These are phyloP conservation scores for Cutaneotrichosporon sp. DNA, from an alignment of 1,284 basidiomycete species.

Conservation along the genomic window DNA sequence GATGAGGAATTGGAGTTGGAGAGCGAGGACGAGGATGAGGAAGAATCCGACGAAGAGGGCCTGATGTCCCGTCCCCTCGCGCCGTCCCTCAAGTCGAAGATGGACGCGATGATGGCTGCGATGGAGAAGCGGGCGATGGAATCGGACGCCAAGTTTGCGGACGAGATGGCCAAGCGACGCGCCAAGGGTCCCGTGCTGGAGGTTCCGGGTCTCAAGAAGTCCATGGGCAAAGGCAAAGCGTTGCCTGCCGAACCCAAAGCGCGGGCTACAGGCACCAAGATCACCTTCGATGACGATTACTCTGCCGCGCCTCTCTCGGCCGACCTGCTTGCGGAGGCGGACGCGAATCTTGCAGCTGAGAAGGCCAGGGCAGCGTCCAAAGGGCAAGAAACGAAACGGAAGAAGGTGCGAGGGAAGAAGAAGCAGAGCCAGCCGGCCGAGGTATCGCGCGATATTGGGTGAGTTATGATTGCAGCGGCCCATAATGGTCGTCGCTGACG, in stretches of 20 bases:
- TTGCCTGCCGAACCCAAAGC: background rate
- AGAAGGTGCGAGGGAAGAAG: slow-evolving; percentile 6
- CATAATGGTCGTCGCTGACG: background rate
- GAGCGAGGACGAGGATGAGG: slow-evolving; percentile 23
- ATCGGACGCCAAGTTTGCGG: slow-evolving; percentile 10
- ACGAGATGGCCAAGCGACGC: background rate
- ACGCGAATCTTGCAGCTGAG: slow-evolving; percentile 4
- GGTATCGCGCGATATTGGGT: slow-evolving; percentile 5
- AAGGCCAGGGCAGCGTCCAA: background rate
- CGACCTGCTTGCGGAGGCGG: slow-evolving; percentile 11
- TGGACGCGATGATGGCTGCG: slow-evolving; percentile 34
- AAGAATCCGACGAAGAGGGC: slow-evolving; percentile 35
- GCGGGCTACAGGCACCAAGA: background rate
- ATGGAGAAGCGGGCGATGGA: slow-evolving; percentile 35
- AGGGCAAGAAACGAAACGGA: background rate
- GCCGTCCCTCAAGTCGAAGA: slow-evolving; percentile 18
- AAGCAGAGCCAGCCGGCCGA: slow-evolving; percentile 9
- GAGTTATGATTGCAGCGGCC: too few species aligned
- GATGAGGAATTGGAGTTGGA: slow-evolving; percentile 12
- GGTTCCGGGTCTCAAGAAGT: slow-evolving; percentile 4
- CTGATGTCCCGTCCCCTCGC: slow-evolving; percentile 18
- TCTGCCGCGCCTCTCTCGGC: slow-evolving; percentile 16
- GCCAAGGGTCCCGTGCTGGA: slow-evolving; percentile 9
- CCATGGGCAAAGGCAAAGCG: background rate
- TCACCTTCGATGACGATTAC: slow-evolving; percentile 4